phyloP scores from a whole-genome alignment of 345 rosid species.

The Lumnitzera littorea region DNA sequence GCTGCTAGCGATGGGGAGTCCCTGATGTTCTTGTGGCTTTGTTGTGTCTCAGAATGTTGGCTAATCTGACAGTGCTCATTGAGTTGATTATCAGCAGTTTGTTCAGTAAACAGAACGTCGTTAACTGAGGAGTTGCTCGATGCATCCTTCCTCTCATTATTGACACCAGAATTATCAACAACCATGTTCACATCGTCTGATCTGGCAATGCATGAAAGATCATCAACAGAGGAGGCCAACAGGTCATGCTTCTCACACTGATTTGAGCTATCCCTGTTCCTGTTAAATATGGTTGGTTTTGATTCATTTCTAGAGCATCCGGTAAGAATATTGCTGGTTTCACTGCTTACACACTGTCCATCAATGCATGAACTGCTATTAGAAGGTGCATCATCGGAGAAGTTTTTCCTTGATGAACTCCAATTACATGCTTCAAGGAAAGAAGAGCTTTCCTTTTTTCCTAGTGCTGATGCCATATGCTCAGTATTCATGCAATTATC shows the following conservation, averaged over 20 bases:
- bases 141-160: constrained; percentile 2
- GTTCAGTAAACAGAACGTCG: not conserved
- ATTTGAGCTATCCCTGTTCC: not conserved
- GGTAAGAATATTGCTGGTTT: not conserved
- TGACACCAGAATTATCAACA: not conserved
- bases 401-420: not conserved
- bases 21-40: too few relatives aligned
- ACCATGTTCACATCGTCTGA: not conserved
- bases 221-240: constrained; percentile 2
- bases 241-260: not conserved
- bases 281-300: too few relatives aligned
- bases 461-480: not conserved
- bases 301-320: not conserved
- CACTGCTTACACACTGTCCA: not conserved
- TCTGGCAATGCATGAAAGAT: constrained; percentile 2
- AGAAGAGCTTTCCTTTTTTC: not conserved
- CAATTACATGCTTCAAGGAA: not conserved
- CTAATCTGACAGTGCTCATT: not conserved
- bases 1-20: too few relatives aligned
- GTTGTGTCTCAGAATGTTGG: too few relatives aligned
- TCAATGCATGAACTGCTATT: not conserved
- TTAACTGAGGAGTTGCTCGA: constrained; percentile 6
- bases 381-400: not conserved
- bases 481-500: too few relatives aligned
- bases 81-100: not conserved